Evolutionary conservation across 345 rosid genomes (phyloP).

Genomic region (Conringia planisiliqua): DNA sequence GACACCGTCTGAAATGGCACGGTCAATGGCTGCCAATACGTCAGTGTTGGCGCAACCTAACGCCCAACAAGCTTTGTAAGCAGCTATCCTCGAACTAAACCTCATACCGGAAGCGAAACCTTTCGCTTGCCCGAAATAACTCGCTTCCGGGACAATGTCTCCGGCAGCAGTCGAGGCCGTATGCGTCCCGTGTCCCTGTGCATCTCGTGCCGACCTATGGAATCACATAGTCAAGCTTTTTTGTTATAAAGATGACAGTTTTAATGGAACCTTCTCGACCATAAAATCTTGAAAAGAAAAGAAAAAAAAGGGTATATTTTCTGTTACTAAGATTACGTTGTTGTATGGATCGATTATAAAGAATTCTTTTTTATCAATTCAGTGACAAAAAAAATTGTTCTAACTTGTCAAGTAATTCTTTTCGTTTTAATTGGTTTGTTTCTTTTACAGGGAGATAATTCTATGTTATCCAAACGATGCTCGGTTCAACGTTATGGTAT

Average conservation of each 20-base stretch:
- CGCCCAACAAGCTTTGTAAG: slow-evolving; percentile 70
- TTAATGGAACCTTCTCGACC: neutral
- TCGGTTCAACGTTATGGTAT: neutral
- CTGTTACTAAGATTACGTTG: neutral
- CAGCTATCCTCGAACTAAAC: slow-evolving; percentile 65
- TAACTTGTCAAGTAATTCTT: too few species aligned
- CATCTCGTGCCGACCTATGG: slow-evolving; percentile 53
- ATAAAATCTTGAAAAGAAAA: neutral
- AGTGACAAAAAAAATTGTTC: too few species aligned
- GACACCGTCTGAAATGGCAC: slow-evolving; percentile 68
- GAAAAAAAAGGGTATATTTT: neutral
- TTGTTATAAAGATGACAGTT: neutral
- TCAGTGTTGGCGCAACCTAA: slow-evolving; percentile 59
- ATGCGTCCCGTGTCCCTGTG: slow-evolving; percentile 81
- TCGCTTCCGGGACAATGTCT: slow-evolving; percentile 40
- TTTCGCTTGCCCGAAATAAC: slow-evolving; percentile 49
- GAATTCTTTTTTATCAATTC: neutral
- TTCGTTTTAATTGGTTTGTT: too few species aligned
- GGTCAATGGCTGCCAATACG: slow-evolving; percentile 63
- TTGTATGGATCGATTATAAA: neutral
- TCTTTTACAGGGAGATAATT: too few species aligned
- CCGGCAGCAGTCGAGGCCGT: slow-evolving; percentile 86
- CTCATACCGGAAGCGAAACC: slow-evolving; percentile 72
- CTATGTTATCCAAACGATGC: neutral
- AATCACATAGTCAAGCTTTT: neutral